phyloP scores from a whole-genome alignment of 2,329 filamentous ascomycete species.

The Ciborinia camelliae region DNA sequence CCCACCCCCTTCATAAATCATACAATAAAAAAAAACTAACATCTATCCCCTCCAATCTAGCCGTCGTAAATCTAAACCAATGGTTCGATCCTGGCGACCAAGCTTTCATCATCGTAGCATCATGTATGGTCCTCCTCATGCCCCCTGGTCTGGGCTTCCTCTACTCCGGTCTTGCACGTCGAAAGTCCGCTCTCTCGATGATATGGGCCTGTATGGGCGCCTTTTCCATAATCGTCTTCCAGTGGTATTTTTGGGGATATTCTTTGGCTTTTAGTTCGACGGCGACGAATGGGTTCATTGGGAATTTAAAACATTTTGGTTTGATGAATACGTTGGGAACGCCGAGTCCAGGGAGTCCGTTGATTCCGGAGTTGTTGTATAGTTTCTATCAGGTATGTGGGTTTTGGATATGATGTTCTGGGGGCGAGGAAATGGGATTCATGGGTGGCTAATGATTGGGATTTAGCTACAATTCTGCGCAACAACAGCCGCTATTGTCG shows the following conservation, averaged over 20 bases:
- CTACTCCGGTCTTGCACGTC: slow-evolving; percentile 93
- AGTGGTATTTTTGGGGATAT: slow-evolving; percentile 99
- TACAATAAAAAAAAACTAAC: slow-evolving; percentile 10
- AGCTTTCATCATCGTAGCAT: slow-evolving; percentile 84
- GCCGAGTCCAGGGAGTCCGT: slow-evolving; percentile 83
- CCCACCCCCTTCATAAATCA: not conserved
- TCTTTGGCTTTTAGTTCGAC: slow-evolving; percentile 84
- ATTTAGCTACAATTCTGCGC: slow-evolving; percentile 91
- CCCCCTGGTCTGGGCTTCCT: slow-evolving; percentile 94
- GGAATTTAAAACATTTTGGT: slow-evolving; percentile 84
- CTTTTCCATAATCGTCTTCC: slow-evolving; percentile 85
- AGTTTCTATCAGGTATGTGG: slow-evolving; percentile 79
- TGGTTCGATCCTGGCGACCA: slow-evolving; percentile 91
- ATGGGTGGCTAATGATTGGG: not conserved
- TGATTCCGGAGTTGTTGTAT: slow-evolving; percentile 87
- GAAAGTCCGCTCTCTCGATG: slow-evolving; percentile 95
- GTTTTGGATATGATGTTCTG: not conserved
- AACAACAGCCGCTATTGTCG: slow-evolving; percentile 85
- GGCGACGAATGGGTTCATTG: slow-evolving; percentile 86
- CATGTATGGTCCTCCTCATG: slow-evolving; percentile 96
- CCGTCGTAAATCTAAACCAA: slow-evolving; percentile 85
- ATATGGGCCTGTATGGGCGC: slow-evolving; percentile 98
- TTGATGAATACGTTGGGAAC: slow-evolving; percentile 77
- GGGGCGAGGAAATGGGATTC: not conserved
- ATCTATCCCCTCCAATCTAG: slow-evolving; percentile 46